Evolutionary conservation across 2,329 filamentous ascomycete genomes (phyloP), one percentile per base, ranked within the genome.

Genomic region (Fusarium pseudoanthophilum): DNA sequence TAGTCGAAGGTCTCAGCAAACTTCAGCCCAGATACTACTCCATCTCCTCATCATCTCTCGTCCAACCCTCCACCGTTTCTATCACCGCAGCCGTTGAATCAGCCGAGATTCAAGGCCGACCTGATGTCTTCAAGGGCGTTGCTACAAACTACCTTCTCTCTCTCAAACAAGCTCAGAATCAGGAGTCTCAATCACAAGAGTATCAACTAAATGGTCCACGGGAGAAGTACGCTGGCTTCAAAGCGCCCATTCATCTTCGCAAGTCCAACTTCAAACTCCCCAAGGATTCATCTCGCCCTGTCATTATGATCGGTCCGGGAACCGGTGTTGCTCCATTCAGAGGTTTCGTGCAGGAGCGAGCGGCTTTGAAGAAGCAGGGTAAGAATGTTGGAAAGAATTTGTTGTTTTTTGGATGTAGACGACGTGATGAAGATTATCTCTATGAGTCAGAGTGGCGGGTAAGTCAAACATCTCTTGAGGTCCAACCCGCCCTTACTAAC

Each of bases 11-110:
- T 1, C 24, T 73, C 2, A 60, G 40, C 28, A 66, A 66, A 21
- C 64, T 73, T 2, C 58, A 65, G 7, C 71, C 69, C 1, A 46
- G 71, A 8, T 73, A 72, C 24, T 73, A 73, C 42, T 73, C 71
- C 40, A 73, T 72, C 1, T 72, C 71, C 0, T 73, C 71, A 2
- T 73, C 71, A 8, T 72, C 71, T 0, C 28, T 72, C 3, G 59
- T 66, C 2, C 69, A 72, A 16, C 65, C 71, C 1, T 60, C 57
- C 3, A 26, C 11, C 2, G 24, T 73, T 7, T 72, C 71, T 1
- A 64, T 73, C 36, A 73, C 60, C 1, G 59, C 28, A 0, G 68
- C 59, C 0, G 59, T 73, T 2, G 68, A 72, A 26, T 64, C 61
- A 4, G 39, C 48, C 5, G 28, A 45, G 7, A 34, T 69, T 14